Evolutionary conservation across 2,329 filamentous ascomycete species (phyloP).

Genomic region (Claviceps sp.): DNA sequence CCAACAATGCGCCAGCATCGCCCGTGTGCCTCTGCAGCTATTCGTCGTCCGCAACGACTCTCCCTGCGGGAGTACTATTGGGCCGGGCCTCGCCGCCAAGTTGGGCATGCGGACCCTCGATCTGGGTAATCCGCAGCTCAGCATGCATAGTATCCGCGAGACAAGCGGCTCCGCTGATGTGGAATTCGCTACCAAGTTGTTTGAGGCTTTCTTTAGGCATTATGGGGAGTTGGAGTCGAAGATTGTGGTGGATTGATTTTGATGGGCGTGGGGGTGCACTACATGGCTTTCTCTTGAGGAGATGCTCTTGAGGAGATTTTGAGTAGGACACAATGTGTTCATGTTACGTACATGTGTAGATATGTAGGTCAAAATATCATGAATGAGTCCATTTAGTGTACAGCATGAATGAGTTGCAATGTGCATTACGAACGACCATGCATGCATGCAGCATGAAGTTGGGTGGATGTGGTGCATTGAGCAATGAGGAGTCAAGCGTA

Average conservation of each 20-base stretch:
- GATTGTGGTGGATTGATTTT: constrained; percentile 62
- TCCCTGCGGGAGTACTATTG: constrained; percentile 89
- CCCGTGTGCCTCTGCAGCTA: constrained; percentile 76
- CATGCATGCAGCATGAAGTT: too few species aligned
- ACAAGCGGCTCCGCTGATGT: constrained; percentile 82
- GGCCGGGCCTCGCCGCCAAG: constrained; percentile 84
- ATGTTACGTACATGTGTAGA: too few species aligned
- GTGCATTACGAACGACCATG: too few species aligned
- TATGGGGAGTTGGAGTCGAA: constrained; percentile 73
- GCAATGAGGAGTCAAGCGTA: too few species aligned
- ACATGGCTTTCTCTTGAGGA: background rate
- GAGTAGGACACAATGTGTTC: too few species aligned
- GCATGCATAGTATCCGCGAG: constrained; percentile 95
- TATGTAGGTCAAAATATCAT: too few species aligned
- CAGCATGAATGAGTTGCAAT: too few species aligned
- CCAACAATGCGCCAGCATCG: constrained; percentile 66
- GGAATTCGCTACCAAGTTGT: constrained; percentile 71
- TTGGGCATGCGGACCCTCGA: constrained; percentile 83
- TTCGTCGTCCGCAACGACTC: constrained; percentile 96
- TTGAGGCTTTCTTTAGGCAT: constrained; percentile 73
- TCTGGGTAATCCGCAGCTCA: constrained; percentile 83
- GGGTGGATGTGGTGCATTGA: too few species aligned
- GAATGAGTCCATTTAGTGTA: too few species aligned
- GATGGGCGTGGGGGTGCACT: background rate
- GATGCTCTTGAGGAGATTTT: too few species aligned